phyloP scores from a whole-genome alignment of 345 rosid genomes.

The Camelina neglecta region DNA sequence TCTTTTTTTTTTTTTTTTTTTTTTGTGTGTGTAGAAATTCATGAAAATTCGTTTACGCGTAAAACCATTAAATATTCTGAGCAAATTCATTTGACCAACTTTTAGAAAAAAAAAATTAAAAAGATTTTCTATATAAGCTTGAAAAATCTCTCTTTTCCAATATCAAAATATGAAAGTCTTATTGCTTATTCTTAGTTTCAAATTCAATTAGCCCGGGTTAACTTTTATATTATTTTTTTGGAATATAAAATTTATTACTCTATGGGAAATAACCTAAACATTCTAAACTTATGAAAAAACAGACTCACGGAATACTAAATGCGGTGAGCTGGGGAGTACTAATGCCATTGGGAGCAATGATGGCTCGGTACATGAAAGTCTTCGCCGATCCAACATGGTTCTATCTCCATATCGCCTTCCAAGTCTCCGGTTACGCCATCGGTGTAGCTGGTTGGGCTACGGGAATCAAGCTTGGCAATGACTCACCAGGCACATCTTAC shows the following conservation, averaged over 20 bases:
- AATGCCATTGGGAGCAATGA: constrained; percentile 77
- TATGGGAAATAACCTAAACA: constrained; percentile 11
- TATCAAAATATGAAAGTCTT: background rate
- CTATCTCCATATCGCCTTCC: constrained; percentile 75
- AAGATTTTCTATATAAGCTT: background rate
- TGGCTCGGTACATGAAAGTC: constrained; percentile 85
- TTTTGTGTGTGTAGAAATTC: background rate
- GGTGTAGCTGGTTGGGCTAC: constrained; percentile 94
- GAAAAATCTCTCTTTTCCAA: background rate
- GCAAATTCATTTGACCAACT: constrained; percentile 21
- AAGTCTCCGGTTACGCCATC: constrained; percentile 68
- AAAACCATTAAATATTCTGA: background rate
- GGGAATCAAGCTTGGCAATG: constrained; percentile 76
- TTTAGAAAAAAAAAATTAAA: background rate
- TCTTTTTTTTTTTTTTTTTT: background rate
- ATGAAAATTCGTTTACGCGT: background rate
- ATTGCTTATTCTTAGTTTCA: background rate
- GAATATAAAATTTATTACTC: background rate
- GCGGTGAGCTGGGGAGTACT: constrained; percentile 89
- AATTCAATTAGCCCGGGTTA: too few relatives aligned
- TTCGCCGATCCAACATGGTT: constrained; percentile 94
- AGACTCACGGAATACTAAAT: constrained; percentile 86
- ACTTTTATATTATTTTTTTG: background rate
- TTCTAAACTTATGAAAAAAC: constrained; percentile 6
- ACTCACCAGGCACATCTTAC: constrained; percentile 46